Evolutionary conservation across 2,329 filamentous ascomycete genomes (phyloP), one percentile per base, ranked within the genome.

Genomic region (Periconia sp.): DNA sequence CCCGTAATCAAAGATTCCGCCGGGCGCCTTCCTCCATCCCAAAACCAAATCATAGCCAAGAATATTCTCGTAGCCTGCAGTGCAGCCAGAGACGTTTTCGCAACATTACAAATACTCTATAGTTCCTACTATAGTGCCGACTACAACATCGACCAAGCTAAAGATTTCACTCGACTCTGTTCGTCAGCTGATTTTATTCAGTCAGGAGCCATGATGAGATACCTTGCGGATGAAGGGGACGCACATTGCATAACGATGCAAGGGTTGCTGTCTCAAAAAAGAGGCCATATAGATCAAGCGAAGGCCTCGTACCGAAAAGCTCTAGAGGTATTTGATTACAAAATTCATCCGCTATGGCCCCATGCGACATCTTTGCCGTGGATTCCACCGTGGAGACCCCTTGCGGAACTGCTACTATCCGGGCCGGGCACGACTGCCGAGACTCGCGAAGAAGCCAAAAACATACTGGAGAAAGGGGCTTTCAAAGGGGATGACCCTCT

Each of bases 401-500:
- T 73, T 7, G 69, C 65, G 2, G 60, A 55, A n/a, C 50, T 70
- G 0, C 47, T 69, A 7, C 58, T 65, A 11, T n/a, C 47, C 8
- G 45, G 58, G 14, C 49, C 56, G 15, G 43, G 58, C 14, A 49
- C 57, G 13, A 57, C 64, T 31, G 53, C 60, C 0, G 46, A 58
- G 6, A 33, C 51, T 3, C 59, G 50, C 15, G 59, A 55, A 9
- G 53, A 60, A 47, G 71, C 72, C 3, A 63, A 65, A 41, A 55
- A 56, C 17, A 72, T 67, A 6, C 72, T 76, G 23, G 54, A 68
- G 17, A 66, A 64, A 23, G 77, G 76, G 15, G 70, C 71, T 7
- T 61, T 69, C 17, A 56, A 73, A 53, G 68, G 65, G 45, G 77
- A 79, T 43, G 78, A 80, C 49, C 77, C 78, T 0, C 61, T 71